These are phyloP conservation scores for Paramecium octaurelia DNA, from an alignment of 73 alveolate species.

Conservation along the genomic window DNA sequence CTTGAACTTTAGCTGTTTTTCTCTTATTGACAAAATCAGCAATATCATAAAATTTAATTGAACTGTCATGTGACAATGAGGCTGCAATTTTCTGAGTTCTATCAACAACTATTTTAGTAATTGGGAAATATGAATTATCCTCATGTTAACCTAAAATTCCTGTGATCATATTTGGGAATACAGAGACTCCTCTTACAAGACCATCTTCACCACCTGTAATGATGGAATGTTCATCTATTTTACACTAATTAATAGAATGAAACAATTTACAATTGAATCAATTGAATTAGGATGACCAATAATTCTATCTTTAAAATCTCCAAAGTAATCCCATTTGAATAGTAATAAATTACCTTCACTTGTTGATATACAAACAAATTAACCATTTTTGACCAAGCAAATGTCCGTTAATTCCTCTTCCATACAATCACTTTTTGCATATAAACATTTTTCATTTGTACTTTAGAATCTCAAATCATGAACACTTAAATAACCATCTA, in stretches of 20 bases:
- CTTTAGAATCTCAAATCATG: conserved; percentile 74
- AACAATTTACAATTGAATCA: conserved; percentile 71
- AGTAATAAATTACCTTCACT: conserved; percentile 85
- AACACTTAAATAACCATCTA: conserved; percentile 92
- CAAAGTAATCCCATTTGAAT: conserved; percentile 95
- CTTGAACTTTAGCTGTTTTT: conserved; percentile 61
- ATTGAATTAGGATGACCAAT: conserved; percentile 89
- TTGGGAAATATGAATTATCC: conserved; percentile 72
- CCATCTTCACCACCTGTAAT: conserved; percentile 96
- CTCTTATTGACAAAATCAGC: conserved; percentile 65
- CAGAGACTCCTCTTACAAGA: conserved; percentile 83
- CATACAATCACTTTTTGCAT: conserved; percentile 90
- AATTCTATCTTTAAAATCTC: conserved; percentile 93
- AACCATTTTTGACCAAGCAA: conserved; percentile 73
- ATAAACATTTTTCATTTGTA: conserved; percentile 70
- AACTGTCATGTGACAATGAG: conserved; percentile 77
- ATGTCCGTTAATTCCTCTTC: conserved; percentile 91
- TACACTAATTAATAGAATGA: conserved; percentile 49
- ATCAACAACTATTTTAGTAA: conserved; percentile 73
- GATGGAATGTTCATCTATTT: conserved; percentile 86
- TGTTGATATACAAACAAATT: conserved; percentile 80
- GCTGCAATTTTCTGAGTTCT: conserved; percentile 65
- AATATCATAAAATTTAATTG: conserved; percentile 82
- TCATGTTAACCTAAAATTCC: conserved; percentile 80
- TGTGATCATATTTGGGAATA: conserved; percentile 84